Conservation (phyloP, 305 asterid genomes). For the Nicotiana rustica region DNA sequence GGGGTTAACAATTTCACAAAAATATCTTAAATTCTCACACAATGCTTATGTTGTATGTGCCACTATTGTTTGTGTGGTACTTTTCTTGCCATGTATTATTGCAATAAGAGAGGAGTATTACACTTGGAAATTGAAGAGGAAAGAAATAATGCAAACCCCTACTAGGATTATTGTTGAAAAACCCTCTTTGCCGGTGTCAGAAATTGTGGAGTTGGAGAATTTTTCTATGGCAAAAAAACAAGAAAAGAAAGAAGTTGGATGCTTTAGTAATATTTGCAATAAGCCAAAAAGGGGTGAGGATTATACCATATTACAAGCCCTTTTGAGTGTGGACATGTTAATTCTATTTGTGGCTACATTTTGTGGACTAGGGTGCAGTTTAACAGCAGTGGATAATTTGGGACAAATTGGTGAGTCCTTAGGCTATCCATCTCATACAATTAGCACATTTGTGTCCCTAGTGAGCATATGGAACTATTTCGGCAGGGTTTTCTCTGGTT, state of each 20-base stretch:
- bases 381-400: constrained; percentile 56
- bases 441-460: constrained; percentile 59
- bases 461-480: constrained; percentile 61
- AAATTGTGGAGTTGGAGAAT: constrained; percentile 31
- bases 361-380: constrained; percentile 57
- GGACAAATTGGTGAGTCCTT: constrained; percentile 63
- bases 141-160: constrained; percentile 31
- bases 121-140: constrained; percentile 42
- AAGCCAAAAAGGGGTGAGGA: constrained; percentile 66
- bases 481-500: constrained; percentile 54
- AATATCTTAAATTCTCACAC: constrained; percentile 47
- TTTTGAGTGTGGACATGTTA: constrained; percentile 54
- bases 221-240: constrained; percentile 1
- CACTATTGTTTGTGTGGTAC: constrained; percentile 48
- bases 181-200: constrained; percentile 35
- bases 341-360: constrained; percentile 54
- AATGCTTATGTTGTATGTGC: constrained; percentile 45
- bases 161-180: constrained; percentile 39
- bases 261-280: constrained; percentile 39
- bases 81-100: constrained; percentile 46
- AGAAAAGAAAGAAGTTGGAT: constrained; percentile 29
- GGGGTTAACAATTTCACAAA: constrained; percentile 57
- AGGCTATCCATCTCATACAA: constrained; percentile 49
- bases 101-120: constrained; percentile 49
- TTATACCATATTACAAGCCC: constrained; percentile 55